Evolutionary conservation across 2,329 filamentous ascomycete species (phyloP).

Genomic region (Aspergillus niger): DNA sequence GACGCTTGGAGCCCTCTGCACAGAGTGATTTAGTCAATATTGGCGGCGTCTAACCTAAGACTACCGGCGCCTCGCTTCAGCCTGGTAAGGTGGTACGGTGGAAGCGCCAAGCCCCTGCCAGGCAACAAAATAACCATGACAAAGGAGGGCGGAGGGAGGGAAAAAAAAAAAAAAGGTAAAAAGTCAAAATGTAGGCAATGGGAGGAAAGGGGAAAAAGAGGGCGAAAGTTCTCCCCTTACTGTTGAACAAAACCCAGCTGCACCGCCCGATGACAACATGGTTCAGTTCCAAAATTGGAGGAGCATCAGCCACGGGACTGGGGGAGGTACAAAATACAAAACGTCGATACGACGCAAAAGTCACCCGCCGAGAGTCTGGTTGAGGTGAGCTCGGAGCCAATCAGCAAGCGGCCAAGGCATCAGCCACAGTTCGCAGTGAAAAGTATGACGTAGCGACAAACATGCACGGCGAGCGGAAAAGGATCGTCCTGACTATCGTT

Average conservation of each 20-base stretch:
- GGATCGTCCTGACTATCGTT: constrained; percentile 3
- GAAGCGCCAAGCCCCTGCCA: constrained; percentile 1
- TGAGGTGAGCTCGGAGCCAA: constrained; percentile 11
- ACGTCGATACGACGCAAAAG: constrained; percentile 15
- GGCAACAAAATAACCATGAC: constrained; percentile 9
- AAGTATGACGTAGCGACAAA: constrained; percentile 13
- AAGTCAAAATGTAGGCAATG: not conserved
- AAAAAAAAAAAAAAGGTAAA: not conserved
- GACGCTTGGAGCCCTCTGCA: not conserved
- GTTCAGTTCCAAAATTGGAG: not conserved
- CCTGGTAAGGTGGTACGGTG: not conserved
- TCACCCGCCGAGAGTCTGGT: constrained; percentile 5
- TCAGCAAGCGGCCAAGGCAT: constrained; percentile 2
- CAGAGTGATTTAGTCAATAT: not conserved
- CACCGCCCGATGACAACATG: constrained; percentile 1
- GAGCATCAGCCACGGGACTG: not conserved
- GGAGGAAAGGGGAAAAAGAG: not conserved
- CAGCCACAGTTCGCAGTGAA: constrained; percentile 15
- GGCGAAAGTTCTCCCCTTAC: not conserved
- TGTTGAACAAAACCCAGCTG: not conserved
- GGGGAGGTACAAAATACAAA: not conserved
- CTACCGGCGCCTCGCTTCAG: not conserved
- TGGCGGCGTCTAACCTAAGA: not conserved
- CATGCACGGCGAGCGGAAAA: not conserved
- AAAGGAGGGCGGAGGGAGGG: not conserved